A percentile compares a stretch with the other conserved stretches of the same genome.
Conservation (phyloP, 257 asterid species). For the Solanum sejunctum region DNA sequence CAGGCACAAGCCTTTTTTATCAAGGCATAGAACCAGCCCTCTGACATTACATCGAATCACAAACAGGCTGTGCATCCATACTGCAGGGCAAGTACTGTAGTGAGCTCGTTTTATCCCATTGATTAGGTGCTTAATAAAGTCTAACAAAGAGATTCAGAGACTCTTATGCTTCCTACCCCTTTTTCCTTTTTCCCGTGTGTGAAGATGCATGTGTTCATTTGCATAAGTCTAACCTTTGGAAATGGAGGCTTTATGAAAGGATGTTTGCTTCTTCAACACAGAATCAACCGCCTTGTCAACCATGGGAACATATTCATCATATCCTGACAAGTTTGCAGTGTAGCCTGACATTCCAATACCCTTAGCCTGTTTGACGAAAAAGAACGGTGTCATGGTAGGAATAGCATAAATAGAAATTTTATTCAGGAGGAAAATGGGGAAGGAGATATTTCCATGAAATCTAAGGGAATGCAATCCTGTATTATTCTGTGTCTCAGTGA, state of each 20-base stretch:
- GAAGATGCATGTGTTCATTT: background rate
- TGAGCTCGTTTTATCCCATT: background rate
- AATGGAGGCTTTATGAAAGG: constrained; percentile 16
- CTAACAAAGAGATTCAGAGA: background rate
- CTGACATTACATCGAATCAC: background rate
- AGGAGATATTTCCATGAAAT: background rate
- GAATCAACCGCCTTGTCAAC: constrained; percentile 83
- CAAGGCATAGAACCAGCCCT: too few relatives aligned
- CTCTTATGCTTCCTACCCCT: background rate
- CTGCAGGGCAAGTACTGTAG: background rate
- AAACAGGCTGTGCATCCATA: background rate
- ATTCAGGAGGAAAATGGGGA: background rate
- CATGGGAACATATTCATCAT: constrained; percentile 73
- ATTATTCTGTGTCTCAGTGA: background rate
- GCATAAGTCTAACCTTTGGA: constrained; percentile 34
- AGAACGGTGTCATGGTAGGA: background rate
- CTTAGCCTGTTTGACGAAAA: constrained; percentile 36
- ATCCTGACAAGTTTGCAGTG: constrained; percentile 38
- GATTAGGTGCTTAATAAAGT: background rate
- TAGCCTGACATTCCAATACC: constrained; percentile 32
- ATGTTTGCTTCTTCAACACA: constrained; percentile 40
- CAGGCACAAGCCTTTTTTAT: too few relatives aligned
- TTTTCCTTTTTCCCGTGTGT: background rate
- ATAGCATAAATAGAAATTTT: background rate
- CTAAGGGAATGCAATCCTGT: background rate